Evolutionary conservation across 2,329 filamentous ascomycete genomes (phyloP), one percentile per base, ranked within the genome.

Genomic region (Scedosporium minutisporum): DNA sequence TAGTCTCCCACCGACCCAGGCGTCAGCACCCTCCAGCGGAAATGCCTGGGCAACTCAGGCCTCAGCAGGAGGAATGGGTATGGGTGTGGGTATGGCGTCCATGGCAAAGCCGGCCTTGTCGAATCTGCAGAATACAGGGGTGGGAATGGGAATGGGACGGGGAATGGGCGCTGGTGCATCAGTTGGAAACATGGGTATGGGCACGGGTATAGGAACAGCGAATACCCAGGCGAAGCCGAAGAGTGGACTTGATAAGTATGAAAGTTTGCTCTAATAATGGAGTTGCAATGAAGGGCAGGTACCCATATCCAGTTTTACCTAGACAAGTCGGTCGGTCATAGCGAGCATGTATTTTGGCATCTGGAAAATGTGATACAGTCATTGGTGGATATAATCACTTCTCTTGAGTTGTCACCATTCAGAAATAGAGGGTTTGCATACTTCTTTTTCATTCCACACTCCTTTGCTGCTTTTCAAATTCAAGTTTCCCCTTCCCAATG

Each of bases 221-320:
- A 65, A 67, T 68, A 62, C 18, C 9, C 64, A 67, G 33, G 64
- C 63, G 53, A 72, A 74, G 63, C 74, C 72, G 63, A 80, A 78
- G 68, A 79, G 80, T 4, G 85, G 86, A 0, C 75, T 89, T 73
- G 85, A 87, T 72, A 87, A 86, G 74, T 89, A 88, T 66, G 82
- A 87, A 72, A 89, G 87, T 74, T 71, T 89, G 67, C 72, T 89
- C 67, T 88, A 75, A 69, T 16, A 16, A 38, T 33, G 12, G 27
- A n/a, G 55, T 23, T 23, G 23, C 18, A 14, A 55, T 6, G 7
- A 27, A 27, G 23, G 51, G 51, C 12, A 27, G 18, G 12, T 21
- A 27, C 51, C 33, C 33, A 38, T 38, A 38, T 38, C 33, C 33
- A 38, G 33, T 38, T 38, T 38, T 38, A 38, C 33, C 33, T 38